These are phyloP conservation scores for Phaeosphaeria sp. DNA, from an alignment of 2,329 filamentous ascomycete species.

Conservation along the genomic window DNA sequence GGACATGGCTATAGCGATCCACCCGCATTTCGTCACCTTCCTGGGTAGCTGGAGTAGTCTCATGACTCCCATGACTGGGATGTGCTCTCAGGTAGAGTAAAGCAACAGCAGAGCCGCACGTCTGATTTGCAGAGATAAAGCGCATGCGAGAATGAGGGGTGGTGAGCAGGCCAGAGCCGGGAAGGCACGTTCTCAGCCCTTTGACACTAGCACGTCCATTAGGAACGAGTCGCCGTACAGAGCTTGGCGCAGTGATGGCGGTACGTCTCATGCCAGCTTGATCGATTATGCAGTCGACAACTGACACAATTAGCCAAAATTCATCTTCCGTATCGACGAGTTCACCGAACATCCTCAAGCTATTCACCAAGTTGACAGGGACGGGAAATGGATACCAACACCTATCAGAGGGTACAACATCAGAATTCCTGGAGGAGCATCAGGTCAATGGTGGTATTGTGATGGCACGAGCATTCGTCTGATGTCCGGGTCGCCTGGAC, in stretches of 20 bases:
- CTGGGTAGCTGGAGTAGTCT: conserved; percentile 24
- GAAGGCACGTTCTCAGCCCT: no score
- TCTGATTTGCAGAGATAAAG: conserved; percentile 36
- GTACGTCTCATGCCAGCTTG: no score
- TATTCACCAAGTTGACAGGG: neutral
- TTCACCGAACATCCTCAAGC: conserved; percentile 12
- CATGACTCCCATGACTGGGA: conserved; percentile 30
- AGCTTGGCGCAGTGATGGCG: no score
- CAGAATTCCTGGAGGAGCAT: conserved; percentile 8
- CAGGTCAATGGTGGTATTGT: conserved; percentile 22
- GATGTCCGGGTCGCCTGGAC: neutral
- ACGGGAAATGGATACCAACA: conserved; percentile 18
- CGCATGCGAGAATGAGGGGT: conserved; percentile 15
- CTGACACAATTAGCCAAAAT: no score
- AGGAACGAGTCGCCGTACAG: no score
- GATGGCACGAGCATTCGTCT: conserved; percentile 15
- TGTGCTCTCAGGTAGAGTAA: conserved; percentile 5
- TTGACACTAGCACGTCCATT: no score
- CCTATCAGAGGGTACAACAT: neutral
- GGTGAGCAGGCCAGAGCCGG: conserved; percentile 9
- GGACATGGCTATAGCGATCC: conserved; percentile 25
- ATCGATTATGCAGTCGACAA: no score
- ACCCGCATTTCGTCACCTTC: conserved; percentile 17
- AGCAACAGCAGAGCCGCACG: conserved; percentile 42
- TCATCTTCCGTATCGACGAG: conserved; percentile 33